A percentile compares a stretch with the other conserved stretches of the same genome.
Conservation (phyloP, 306 rosid species). For the Trifolium dubium region DNA sequence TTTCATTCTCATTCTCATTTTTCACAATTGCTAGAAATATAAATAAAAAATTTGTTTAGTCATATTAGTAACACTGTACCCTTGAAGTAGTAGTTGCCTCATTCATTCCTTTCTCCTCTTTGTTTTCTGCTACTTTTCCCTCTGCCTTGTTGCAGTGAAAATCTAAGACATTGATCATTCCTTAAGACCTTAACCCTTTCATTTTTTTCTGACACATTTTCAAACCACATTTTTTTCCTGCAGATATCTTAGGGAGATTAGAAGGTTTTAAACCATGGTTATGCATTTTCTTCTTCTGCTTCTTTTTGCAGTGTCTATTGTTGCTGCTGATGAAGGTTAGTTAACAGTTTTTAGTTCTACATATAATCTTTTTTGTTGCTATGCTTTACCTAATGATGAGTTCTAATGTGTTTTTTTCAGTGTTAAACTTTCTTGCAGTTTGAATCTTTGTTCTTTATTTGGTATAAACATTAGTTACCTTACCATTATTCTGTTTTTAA, state of each 20-base stretch:
- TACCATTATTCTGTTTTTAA: slow-evolving; percentile 7
- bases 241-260: slow-evolving; percentile 16
- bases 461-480: slow-evolving; percentile 13
- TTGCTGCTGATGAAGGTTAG: slow-evolving; percentile 73
- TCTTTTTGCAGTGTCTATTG: slow-evolving; percentile 48
- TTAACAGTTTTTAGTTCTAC: background rate
- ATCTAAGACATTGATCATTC: slow-evolving; percentile 20
- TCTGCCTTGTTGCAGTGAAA: slow-evolving; percentile 24
- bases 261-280: slow-evolving; percentile 48
- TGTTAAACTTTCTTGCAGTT: slow-evolving; percentile 3
- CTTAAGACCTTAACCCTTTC: slow-evolving; percentile 42
- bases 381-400: background rate
- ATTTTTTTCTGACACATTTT: slow-evolving; percentile 34
- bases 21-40: no score
- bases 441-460: slow-evolving; percentile 16
- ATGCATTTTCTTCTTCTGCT: slow-evolving; percentile 58
- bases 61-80: no score
- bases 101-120: background rate
- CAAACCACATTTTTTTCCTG: slow-evolving; percentile 6
- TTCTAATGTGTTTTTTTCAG: background rate
- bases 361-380: background rate
- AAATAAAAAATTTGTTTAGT: no score
- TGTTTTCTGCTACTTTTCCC: background rate
- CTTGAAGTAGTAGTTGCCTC: background rate
- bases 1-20: no score